Conservation (phyloP, 768 basidiomycete species). For the Tephrocybe rancida region DNA sequence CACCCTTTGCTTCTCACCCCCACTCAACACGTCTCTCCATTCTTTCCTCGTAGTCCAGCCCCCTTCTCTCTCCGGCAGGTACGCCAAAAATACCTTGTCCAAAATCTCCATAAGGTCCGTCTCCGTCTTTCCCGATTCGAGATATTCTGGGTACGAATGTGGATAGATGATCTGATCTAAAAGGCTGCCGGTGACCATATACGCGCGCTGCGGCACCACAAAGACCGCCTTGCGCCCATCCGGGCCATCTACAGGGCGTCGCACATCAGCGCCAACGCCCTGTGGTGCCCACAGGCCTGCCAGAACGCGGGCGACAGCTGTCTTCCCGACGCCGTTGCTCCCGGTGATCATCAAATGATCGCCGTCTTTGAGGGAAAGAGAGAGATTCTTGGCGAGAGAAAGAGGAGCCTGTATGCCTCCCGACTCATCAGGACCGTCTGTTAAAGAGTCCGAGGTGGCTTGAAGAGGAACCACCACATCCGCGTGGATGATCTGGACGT, state of each 20-base stretch:
- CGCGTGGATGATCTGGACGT: conserved; percentile 67
- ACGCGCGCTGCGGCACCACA: conserved; percentile 90
- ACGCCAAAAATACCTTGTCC: conserved; percentile 80
- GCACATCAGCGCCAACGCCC: conserved; percentile 33
- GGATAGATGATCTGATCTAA: conserved; percentile 96
- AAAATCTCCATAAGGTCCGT: conserved; percentile 77
- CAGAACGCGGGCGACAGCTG: conserved; percentile 83
- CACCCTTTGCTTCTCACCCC: conserved; percentile 95
- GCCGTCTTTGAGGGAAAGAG: conserved; percentile 61
- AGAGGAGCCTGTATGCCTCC: conserved; percentile 13
- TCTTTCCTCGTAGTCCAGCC: conserved; percentile 91
- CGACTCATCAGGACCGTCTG: background rate
- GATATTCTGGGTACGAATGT: conserved; percentile 77
- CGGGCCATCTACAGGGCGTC: conserved; percentile 32
- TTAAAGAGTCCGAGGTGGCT: conserved; percentile 5
- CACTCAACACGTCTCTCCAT: conserved; percentile 95
- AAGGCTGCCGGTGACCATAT: conserved; percentile 86
- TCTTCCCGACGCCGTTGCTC: conserved; percentile 91
- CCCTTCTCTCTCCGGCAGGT: conserved; percentile 85
- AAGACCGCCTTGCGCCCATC: conserved; percentile 62
- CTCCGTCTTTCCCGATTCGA: conserved; percentile 58
- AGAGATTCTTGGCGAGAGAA: conserved; percentile 73
- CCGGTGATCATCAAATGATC: conserved; percentile 95
- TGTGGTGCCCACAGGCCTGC: conserved; percentile 86
- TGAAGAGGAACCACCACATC: conserved; percentile 64